Evolutionary conservation across 768 basidiomycete species (phyloP), one percentile per base, ranked within the genome.

Genomic region (Auricularia heimuer): DNA sequence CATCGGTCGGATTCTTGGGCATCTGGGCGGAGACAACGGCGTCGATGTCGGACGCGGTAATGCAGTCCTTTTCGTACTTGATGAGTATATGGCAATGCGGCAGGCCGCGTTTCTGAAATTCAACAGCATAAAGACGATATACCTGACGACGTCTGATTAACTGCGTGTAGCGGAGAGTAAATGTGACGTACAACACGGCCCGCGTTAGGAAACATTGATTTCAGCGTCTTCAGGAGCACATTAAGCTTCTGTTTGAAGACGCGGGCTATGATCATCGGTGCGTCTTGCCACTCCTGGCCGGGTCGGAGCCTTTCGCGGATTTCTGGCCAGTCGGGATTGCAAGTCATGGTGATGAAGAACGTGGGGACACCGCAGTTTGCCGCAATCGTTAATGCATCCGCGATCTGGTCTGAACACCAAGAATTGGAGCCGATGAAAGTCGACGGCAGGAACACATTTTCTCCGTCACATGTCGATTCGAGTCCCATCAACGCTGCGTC

Each of bases 51-150:
- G 51, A 56, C 4, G 73, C 67, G 4, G 51, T 56, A 2, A 68
- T 54, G 62, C 73, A 76, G 11, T 72, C 68, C 11, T 29, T 24
- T 1, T 47, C 36, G 62, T 67, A 76, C 62, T 75, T 77, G 65
- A 78, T 56, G 24, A 81, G 67, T 54, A 79, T 77, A 65, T 81
- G 79, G 0, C 73, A 73, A 67, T 81, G 79, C 0, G 78, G 79
- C 0, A 80, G 67, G 0, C 79, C 77, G 0, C 74, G 71, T 62
- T 80, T 80, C 60, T 80, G 78, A 64, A 80, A 80, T 67, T 81
- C 77, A 33, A 79, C 67, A 10, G 66, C 69, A 33, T 77, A 70
- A 4, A 81, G 74, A 14, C 63, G 47, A 61, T 79, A 79, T 0
- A 71, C 7, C 0, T 68, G 64, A 0, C 47, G 6, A 18, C 21